phyloP scores from a whole-genome alignment of 2,329 filamentous ascomycete species.

The Fusarium concolor region DNA sequence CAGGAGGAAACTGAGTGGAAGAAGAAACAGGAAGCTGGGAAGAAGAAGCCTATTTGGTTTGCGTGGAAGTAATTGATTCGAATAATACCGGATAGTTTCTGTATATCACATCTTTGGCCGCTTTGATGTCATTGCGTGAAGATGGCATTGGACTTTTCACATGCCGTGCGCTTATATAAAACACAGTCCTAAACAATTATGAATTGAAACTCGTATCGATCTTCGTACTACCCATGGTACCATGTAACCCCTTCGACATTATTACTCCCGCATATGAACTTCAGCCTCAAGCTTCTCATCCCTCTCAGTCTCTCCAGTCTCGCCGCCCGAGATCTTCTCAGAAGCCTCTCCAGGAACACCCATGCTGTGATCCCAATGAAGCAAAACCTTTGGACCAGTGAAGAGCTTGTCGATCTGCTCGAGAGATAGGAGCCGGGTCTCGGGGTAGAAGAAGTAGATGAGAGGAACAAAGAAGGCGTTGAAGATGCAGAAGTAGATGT shows the following conservation, averaged over 20 bases:
- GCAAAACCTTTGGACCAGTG: conserved; percentile 48
- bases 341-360: conserved; percentile 46
- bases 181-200: background rate
- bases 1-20: conserved; percentile 46
- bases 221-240: background rate
- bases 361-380: conserved; percentile 51
- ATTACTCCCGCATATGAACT: conserved; percentile 20
- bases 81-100: background rate
- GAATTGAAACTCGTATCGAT: background rate
- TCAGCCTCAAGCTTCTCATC: conserved; percentile 37
- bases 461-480: conserved; percentile 55
- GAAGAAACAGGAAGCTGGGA: conserved; percentile 39
- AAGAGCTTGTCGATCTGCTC: conserved; percentile 61
- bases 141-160: background rate
- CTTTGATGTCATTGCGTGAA: background rate
- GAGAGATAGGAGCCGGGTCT: conserved; percentile 60
- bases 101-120: background rate
- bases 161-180: background rate
- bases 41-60: conserved; percentile 41
- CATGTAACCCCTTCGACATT: background rate
- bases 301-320: conserved; percentile 29
- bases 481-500: conserved; percentile 54
- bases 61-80: conserved; percentile 26
- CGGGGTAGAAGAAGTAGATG: conserved; percentile 62
- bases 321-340: conserved; percentile 28